Evolutionary conservation across 2,329 filamentous ascomycete genomes (phyloP), one percentile per base, ranked within the genome.

Genomic region (Drechmeria coniospora): DNA sequence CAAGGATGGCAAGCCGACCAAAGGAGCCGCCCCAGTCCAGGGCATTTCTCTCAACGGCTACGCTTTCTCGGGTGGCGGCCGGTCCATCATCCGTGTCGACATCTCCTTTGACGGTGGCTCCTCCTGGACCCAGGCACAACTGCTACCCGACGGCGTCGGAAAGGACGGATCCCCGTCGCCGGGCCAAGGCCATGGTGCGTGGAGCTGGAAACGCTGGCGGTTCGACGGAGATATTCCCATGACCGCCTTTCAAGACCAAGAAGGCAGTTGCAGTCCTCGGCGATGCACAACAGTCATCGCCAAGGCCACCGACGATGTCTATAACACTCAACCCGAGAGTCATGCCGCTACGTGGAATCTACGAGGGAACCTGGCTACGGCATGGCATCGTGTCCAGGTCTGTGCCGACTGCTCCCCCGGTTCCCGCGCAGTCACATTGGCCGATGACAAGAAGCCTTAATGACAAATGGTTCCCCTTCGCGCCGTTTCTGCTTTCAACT

Each of bases 161-260:
- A 41, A 40, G 2, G 36, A 46, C 14, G 46, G 37, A 8, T 28
- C 33, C 1, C 33, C 42, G 3, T 47, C 44, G 5, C 40, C 43
- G 4, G 47, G 47, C 29, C 39, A 56, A 17, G 63, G 60, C 1
- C 52, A 61, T 36, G 69, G 58, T 29, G 46, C 58, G 3, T 79
- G 74, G 74, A 58, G 67, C 3, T 79, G 74, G 74, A 68, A 63
- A 42, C 56, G 68, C 23, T 79, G 74, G 74, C 58, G 54, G n/a
- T 72, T 61, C 39, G 50, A 57, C 5, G 62, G 56, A n/a, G 41
- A 40, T n/a, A 44, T 65, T n/a, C 58, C 63, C 1, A 34, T 52
- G 5, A 29, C 32, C 2, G 42, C 43, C 0, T 53, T 54, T 14
- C 25, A 20, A 1, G 26, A 43, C 15, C 21, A 15, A n/a, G 12